phyloP scores from a whole-genome alignment of 495 filamentous ascomycete genomes.

The Neurospora terricola region DNA sequence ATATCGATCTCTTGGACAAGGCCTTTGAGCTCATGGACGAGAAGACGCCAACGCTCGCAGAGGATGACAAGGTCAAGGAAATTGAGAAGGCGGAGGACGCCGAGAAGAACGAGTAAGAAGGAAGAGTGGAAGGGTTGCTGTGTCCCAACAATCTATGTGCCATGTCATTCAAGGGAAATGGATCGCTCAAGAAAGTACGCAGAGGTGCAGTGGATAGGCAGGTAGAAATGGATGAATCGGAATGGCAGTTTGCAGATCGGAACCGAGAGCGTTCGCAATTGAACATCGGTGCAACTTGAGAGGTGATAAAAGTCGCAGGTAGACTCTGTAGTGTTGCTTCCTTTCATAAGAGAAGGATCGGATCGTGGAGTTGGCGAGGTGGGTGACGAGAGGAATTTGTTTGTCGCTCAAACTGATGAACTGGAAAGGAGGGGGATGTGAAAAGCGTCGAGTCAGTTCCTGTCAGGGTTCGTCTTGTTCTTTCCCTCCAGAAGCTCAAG shows the following conservation, averaged over 20 bases:
- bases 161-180: too few relatives aligned
- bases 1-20: not conserved
- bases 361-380: not conserved
- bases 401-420: too few relatives aligned
- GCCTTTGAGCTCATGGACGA: not conserved
- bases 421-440: not conserved
- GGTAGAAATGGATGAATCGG: not conserved
- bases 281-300: too few relatives aligned
- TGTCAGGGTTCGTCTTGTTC: not conserved
- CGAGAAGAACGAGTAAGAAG: not conserved
- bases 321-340: too few relatives aligned
- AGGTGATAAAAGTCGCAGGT: not conserved
- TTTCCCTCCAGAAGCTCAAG: not conserved
- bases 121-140: not conserved
- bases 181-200: too few relatives aligned
- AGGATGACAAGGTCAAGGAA: not conserved
- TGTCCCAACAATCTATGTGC: not conserved
- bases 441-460: not conserved
- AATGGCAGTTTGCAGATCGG: not conserved
- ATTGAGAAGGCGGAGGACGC: not conserved
- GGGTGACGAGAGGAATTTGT: not conserved
- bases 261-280: not conserved
- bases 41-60: not conserved
- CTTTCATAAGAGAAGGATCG: too few relatives aligned
- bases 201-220: not conserved